Percentiles rank a stretch among this genome's conserved stretches.
phyloP scores from a whole-genome alignment of 805 yeast species.

The Lipomyces spencermartinsiae region DNA sequence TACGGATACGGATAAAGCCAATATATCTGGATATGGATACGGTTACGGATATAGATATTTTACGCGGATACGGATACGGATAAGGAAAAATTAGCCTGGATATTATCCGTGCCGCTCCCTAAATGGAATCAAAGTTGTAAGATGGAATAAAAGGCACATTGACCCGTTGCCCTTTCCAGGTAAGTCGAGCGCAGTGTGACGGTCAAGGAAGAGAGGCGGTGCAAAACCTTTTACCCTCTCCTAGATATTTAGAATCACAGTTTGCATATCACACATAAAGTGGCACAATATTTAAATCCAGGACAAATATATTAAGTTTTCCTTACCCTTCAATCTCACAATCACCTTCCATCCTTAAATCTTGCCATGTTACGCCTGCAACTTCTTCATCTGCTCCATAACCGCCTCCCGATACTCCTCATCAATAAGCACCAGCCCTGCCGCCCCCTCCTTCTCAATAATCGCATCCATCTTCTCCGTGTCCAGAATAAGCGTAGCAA shows the following conservation, averaged over 20 bases:
- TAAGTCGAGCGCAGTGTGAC: no score
- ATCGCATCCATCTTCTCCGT: slow-evolving; percentile 2
- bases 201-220: not conserved
- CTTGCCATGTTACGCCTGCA: not conserved
- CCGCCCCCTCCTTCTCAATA: slow-evolving; percentile 3
- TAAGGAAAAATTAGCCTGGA: no score
- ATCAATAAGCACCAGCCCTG: not conserved
- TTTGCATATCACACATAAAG: not conserved
- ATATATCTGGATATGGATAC: no score
- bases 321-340: not conserved
- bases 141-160: no score
- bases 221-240: not conserved
- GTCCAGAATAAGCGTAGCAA: slow-evolving; percentile 1
- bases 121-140: no score
- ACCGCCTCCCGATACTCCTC: slow-evolving; percentile 6
- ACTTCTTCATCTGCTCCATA: slow-evolving; percentile 2
- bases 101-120: no score
- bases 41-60: no score
- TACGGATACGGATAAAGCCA: no score
- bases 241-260: slow-evolving; percentile 1
- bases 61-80: no score
- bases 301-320: not conserved
- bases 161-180: no score
- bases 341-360: slow-evolving; percentile 1
- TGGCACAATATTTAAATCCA: not conserved